phyloP scores from a whole-genome alignment of 805 yeast genomes.

The Monosporozyma yasuniensis region DNA sequence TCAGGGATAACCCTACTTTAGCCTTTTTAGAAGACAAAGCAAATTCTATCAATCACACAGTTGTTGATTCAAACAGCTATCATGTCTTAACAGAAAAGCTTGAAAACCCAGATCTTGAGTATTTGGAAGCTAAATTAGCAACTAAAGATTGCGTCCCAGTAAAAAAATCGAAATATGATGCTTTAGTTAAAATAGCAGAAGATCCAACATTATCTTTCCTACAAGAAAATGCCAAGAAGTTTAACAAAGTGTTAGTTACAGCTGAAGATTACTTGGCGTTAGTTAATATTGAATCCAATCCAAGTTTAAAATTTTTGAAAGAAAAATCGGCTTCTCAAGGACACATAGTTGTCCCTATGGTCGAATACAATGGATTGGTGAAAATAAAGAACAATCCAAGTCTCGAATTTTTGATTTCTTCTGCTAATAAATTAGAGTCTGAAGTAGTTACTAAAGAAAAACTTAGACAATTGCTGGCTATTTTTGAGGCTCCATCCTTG shows the following conservation, averaged over 20 bases:
- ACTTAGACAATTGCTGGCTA: not conserved
- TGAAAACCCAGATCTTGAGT: not conserved
- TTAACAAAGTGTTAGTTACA: not conserved
- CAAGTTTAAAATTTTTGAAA: constrained; percentile 3
- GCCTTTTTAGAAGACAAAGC: constrained; percentile 1
- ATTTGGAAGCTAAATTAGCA: not conserved
- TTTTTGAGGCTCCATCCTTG: constrained; percentile 2
- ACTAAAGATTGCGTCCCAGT: not conserved
- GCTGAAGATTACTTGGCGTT: not conserved
- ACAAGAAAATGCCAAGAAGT: not conserved
- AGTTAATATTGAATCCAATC: not conserved
- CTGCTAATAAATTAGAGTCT: not conserved
- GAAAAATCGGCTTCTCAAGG: constrained; percentile 10
- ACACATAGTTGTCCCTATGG: not conserved
- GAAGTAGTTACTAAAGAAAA: not conserved
- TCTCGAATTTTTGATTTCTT: not conserved
- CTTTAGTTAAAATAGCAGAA: not conserved
- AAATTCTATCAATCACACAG: not conserved
- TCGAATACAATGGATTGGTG: not conserved
- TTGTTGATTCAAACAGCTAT: not conserved
- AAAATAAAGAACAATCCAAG: constrained; percentile 3
- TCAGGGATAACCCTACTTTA: constrained; percentile 2
- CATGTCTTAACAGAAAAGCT: not conserved
- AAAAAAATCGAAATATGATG: not conserved
- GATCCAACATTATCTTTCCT: constrained; percentile 1